phyloP scores from a whole-genome alignment of 2,329 filamentous ascomycete species.

The Aspergillus candidus region DNA sequence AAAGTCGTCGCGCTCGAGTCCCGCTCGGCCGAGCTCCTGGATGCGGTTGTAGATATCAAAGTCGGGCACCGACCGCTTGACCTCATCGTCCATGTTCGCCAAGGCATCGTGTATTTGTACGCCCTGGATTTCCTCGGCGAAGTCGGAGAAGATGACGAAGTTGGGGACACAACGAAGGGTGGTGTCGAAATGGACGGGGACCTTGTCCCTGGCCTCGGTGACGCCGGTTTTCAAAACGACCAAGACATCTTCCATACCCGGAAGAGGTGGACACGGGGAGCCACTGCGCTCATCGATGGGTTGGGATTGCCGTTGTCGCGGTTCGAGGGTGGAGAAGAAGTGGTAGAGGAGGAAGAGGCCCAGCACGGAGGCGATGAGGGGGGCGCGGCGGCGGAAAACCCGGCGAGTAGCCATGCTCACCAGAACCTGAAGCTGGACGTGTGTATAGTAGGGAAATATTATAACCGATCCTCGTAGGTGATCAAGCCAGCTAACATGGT shows the following conservation, averaged over 20 bases:
- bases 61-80: constrained; percentile 39
- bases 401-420: constrained; percentile 39
- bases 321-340: constrained; percentile 58
- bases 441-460: constrained; percentile 1
- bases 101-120: constrained; percentile 48
- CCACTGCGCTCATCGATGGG: constrained; percentile 8
- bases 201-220: constrained; percentile 50
- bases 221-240: constrained; percentile 55
- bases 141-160: constrained; percentile 55
- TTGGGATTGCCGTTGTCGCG: constrained; percentile 5
- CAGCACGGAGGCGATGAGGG: constrained; percentile 51
- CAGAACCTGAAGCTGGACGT: constrained; percentile 1
- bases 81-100: constrained; percentile 36
- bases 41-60: constrained; percentile 49
- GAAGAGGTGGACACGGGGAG: constrained; percentile 27
- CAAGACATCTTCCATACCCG: constrained; percentile 48
- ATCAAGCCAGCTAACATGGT: constrained; percentile 1
- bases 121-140: constrained; percentile 47
- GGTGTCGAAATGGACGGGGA: constrained; percentile 50
- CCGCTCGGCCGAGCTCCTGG: constrained; percentile 37
- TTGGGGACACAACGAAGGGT: constrained; percentile 52
- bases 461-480: constrained; percentile 1
- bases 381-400: constrained; percentile 29
- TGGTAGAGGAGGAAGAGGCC: constrained; percentile 49
- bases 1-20: constrained; percentile 34